A percentile compares a stretch with the other conserved stretches of the same genome.
These are phyloP conservation scores for Cardamine resedifolia DNA, from an alignment of 345 rosid genomes.

Conservation along the genomic window DNA sequence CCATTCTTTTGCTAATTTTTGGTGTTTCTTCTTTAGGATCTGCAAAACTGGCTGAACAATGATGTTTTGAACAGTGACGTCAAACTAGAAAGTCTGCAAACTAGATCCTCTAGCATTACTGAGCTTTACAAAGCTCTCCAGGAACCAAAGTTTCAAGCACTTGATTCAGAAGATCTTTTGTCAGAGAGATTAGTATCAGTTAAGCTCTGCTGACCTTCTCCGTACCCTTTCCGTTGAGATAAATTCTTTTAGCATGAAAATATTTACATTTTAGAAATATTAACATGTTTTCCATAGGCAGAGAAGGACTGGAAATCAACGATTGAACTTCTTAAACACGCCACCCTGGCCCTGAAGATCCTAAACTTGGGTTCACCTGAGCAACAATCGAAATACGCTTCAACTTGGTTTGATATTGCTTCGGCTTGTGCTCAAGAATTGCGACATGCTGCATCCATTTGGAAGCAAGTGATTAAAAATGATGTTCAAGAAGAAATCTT, in stretches of 20 bases:
- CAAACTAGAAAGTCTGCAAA: conserved; percentile 34
- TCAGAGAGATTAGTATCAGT: conserved; percentile 59
- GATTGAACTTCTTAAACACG: conserved; percentile 61
- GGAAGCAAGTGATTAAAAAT: conserved; percentile 61
- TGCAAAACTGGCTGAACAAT: conserved; percentile 45
- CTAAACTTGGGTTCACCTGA: conserved; percentile 53
- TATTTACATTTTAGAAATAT: background rate
- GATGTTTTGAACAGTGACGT: conserved; percentile 38
- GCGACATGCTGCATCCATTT: conserved; percentile 69
- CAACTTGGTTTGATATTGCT: conserved; percentile 63
- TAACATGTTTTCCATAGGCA: conserved; percentile 50
- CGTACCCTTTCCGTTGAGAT: conserved; percentile 3
- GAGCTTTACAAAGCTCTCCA: conserved; percentile 48
- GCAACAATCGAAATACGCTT: conserved; percentile 56
- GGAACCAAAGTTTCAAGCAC: conserved; percentile 52
- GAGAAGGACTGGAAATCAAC: conserved; percentile 55
- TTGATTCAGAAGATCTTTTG: conserved; percentile 65
- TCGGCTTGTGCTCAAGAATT: conserved; percentile 69
- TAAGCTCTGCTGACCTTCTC: conserved; percentile 28
- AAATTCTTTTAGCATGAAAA: background rate
- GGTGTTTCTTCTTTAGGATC: conserved; percentile 50
- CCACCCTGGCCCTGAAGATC: conserved; percentile 50
- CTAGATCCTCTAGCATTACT: conserved; percentile 37
- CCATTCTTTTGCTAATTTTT: conserved; percentile 6
- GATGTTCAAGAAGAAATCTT: conserved; percentile 49